phyloP scores from a whole-genome alignment of 352 stramenopile species.

The Phytophthora hybrid region DNA sequence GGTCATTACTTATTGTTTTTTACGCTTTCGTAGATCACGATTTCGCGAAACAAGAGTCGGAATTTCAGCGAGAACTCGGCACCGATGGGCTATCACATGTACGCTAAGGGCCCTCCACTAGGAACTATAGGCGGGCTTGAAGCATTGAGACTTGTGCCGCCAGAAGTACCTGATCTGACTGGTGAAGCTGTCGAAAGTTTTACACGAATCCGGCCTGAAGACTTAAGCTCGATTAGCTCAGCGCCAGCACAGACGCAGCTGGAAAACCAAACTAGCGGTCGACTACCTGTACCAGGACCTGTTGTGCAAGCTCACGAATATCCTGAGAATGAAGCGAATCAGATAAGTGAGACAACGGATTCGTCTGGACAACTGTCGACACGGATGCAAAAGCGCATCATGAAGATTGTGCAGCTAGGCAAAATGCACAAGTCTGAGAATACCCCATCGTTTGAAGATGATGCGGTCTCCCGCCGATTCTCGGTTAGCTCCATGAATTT shows the following conservation, averaged over 20 bases:
- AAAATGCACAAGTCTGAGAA: constrained; percentile 19
- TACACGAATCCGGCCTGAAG: constrained; percentile 1
- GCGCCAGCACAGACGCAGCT: neutral
- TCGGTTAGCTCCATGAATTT: constrained; percentile 55
- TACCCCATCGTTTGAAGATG: constrained; percentile 3
- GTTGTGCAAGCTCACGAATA: neutral
- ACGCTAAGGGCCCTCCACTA: constrained; percentile 8
- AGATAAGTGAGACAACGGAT: neutral
- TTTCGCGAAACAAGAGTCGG: constrained; percentile 42
- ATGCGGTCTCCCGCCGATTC: constrained; percentile 52
- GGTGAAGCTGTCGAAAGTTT: constrained; percentile 19
- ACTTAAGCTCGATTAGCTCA: neutral
- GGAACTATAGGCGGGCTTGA: constrained; percentile 24
- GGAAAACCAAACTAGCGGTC: constrained; percentile 20
- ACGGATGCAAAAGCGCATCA: constrained; percentile 21
- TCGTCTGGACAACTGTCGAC: constrained; percentile 1
- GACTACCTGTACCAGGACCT: constrained; percentile 14
- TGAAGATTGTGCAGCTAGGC: constrained; percentile 34
- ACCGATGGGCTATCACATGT: constrained; percentile 32
- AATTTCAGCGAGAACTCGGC: constrained; percentile 46
- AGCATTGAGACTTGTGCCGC: constrained; percentile 30
- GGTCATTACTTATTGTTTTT: neutral
- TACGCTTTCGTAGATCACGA: constrained; percentile 24
- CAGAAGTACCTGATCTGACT: constrained; percentile 23
- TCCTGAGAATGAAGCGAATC: neutral